These are phyloP conservation scores for Tetrahymena thermophila DNA, from an alignment of 73 alveolate genomes.

Conservation along the genomic window DNA sequence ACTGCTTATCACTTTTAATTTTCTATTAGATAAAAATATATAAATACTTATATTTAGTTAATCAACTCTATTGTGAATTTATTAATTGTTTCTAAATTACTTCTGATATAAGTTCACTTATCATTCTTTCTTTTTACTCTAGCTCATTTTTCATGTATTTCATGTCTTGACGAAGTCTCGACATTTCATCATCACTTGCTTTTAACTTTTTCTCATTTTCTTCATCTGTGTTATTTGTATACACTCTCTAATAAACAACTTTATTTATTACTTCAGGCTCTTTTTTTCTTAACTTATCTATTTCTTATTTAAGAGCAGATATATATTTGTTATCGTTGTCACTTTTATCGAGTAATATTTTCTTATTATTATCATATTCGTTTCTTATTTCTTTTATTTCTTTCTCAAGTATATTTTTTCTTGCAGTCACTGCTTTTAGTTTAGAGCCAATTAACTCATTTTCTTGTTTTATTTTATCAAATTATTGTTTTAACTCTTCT, in stretches of 20 bases:
- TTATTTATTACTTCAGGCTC: constrained; percentile 16
- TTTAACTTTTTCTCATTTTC: background rate
- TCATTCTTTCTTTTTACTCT: constrained; percentile 18
- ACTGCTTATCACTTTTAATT: background rate
- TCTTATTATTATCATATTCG: constrained; percentile 40
- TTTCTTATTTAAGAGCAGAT: constrained; percentile 30
- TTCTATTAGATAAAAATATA: too few species aligned
- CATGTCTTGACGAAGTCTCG: constrained; percentile 12
- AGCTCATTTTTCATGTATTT: constrained; percentile 21
- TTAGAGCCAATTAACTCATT: background rate
- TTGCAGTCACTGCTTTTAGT: constrained; percentile 36
- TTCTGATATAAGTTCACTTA: constrained; percentile 37
- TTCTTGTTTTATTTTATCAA: constrained; percentile 12
- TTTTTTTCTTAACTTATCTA: constrained; percentile 11
- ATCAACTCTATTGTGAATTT: too few species aligned
- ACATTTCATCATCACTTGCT: constrained; percentile 31
- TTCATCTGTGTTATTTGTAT: background rate
- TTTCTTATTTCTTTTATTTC: constrained; percentile 21
- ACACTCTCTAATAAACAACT: constrained; percentile 18
- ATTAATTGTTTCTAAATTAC: background rate
- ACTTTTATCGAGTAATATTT: constrained; percentile 31
- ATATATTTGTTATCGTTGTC: constrained; percentile 41
- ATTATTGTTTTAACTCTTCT: background rate
- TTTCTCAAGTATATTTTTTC: constrained; percentile 26
- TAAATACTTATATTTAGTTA: too few species aligned